These are phyloP conservation scores for Ophiorrhiza pumila DNA, from an alignment of 257 asterid genomes.

Conservation along the genomic window DNA sequence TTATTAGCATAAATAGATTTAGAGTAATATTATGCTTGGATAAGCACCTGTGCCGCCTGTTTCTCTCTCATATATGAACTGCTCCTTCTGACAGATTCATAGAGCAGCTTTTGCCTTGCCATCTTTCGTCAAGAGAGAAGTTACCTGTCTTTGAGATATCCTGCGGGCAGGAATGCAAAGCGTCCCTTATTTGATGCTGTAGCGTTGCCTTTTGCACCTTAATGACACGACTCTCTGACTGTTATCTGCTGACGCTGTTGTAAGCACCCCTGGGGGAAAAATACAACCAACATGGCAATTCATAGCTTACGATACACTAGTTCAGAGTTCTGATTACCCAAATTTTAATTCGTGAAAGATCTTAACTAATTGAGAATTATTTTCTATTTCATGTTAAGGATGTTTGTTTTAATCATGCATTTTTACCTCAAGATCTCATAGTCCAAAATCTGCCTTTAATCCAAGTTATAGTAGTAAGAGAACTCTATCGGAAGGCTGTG, in stretches of 20 bases:
- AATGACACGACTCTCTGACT: too few species aligned
- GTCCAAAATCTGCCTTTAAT: too few species aligned
- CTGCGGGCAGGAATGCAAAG: slow-evolving; percentile 6
- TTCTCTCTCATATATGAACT: neutral
- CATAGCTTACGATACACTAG: neutral
- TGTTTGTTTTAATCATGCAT: neutral
- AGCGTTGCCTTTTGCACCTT: neutral
- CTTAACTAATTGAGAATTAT: neutral
- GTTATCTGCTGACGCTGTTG: neutral
- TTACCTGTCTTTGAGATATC: slow-evolving; percentile 50
- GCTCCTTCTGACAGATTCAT: slow-evolving; percentile 58
- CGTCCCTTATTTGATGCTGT: neutral
- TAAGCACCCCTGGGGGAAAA: neutral
- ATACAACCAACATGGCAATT: neutral
- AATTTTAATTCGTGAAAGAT: neutral
- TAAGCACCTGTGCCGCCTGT: neutral
- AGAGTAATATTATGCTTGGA: neutral
- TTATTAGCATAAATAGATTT: neutral
- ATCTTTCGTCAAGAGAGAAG: slow-evolving; percentile 78
- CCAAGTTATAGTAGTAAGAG: too few species aligned
- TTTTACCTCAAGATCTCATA: neutral
- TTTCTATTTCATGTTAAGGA: neutral
- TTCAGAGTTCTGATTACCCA: neutral
- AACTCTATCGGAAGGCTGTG: too few species aligned
- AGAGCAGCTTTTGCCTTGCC: slow-evolving; percentile 91